These are phyloP conservation scores for Adansonia digitata DNA, from an alignment of 345 rosid genomes.

Conservation along the genomic window DNA sequence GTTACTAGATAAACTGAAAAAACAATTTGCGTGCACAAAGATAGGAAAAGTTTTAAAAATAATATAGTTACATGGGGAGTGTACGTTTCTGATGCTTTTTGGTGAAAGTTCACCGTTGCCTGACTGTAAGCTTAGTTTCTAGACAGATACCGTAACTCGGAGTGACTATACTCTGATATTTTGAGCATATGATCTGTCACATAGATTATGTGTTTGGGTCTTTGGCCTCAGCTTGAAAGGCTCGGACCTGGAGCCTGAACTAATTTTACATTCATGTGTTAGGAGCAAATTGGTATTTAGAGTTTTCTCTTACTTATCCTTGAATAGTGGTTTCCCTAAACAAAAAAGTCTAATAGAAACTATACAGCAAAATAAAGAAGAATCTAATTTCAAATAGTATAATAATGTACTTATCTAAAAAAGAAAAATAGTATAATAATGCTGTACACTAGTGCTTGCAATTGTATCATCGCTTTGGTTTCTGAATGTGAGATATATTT, in stretches of 20 bases:
- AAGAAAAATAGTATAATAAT: no score
- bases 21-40: not conserved
- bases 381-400: not conserved
- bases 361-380: not conserved
- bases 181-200: not conserved
- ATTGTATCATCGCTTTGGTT: not conserved
- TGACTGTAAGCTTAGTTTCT: not conserved
- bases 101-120: not conserved
- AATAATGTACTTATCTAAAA: no score
- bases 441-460: not conserved
- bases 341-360: not conserved
- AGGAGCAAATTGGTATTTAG: not conserved
- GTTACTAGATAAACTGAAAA: not conserved
- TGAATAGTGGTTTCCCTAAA: not conserved
- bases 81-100: not conserved
- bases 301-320: not conserved
- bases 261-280: not conserved
- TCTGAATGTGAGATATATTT: not conserved
- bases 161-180: not conserved
- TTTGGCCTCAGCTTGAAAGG: not conserved
- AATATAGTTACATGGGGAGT: not conserved
- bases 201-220: not conserved
- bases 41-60: not conserved
- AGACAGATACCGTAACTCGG: not conserved
- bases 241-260: not conserved